These are phyloP conservation scores for Chrysosporium queenslandicum DNA, from an alignment of 2,329 filamentous ascomycete species.

Conservation along the genomic window DNA sequence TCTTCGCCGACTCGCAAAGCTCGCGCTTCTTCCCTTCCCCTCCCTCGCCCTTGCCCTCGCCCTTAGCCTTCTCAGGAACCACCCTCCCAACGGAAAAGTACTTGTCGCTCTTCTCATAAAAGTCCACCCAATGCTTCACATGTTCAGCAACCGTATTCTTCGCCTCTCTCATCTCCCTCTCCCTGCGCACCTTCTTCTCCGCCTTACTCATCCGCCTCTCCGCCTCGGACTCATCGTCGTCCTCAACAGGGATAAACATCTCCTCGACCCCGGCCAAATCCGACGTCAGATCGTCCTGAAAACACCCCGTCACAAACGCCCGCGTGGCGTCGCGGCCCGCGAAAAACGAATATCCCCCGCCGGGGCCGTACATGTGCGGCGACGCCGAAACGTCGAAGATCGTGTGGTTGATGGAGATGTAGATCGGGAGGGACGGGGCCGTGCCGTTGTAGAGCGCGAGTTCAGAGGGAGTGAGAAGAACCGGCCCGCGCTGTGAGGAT, in stretches of 20 bases:
- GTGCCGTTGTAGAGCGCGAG: conserved; percentile 67
- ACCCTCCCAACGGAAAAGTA: conserved; percentile 74
- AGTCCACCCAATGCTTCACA: conserved; percentile 69
- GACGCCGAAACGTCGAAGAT: conserved; percentile 55
- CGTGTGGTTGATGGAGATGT: conserved; percentile 68
- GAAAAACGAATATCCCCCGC: conserved; percentile 79
- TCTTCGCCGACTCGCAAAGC: conserved; percentile 62
- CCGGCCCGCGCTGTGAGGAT: conserved; percentile 44
- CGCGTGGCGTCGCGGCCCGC: conserved; percentile 77
- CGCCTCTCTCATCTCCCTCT: conserved; percentile 56
- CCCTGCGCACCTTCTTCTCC: conserved; percentile 45
- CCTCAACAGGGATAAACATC: conserved; percentile 64
- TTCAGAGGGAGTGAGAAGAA: conserved; percentile 63
- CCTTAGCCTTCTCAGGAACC: conserved; percentile 48
- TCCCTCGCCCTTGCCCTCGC: conserved; percentile 26
- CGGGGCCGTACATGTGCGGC: conserved; percentile 59
- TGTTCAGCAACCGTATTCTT: conserved; percentile 54
- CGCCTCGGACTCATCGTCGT: conserved; percentile 39
- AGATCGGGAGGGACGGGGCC: conserved; percentile 66
- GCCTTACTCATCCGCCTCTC: conserved; percentile 26
- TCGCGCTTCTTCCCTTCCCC: conserved; percentile 44
- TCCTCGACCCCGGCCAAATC: conserved; percentile 81
- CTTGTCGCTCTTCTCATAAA: conserved; percentile 70
- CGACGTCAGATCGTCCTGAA: conserved; percentile 69
- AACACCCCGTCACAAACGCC: conserved; percentile 88